Conservation (phyloP, 495 filamentous ascomycete species). For the Cairneyella variabilis region DNA sequence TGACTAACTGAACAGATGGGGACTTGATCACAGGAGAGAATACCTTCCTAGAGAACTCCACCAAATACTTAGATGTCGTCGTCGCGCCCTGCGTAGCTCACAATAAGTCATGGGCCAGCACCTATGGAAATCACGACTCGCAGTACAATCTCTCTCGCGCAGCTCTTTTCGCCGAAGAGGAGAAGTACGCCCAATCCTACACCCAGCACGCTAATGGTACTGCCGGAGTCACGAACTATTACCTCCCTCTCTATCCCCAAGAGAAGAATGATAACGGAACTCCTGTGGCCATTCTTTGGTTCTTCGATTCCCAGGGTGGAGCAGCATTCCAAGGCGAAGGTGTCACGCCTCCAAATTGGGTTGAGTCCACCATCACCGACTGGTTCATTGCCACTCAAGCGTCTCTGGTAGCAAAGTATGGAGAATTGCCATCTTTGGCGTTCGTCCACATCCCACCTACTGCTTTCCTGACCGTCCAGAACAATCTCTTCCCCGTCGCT, state of each 20-base stretch:
- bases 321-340: conserved; percentile 39
- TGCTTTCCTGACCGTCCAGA: conserved; percentile 51
- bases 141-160: conserved; percentile 54
- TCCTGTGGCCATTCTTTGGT: conserved; percentile 62
- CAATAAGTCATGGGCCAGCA: conserved; percentile 57
- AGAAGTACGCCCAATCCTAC: conserved; percentile 45
- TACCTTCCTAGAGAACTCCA: conserved; percentile 53
- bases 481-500: conserved; percentile 23
- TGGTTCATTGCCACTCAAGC: conserved; percentile 57
- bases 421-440: conserved; percentile 56
- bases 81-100: conserved; percentile 52
- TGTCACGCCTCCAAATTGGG: conserved; percentile 38
- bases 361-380: conserved; percentile 43
- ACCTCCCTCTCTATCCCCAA: conserved; percentile 46
- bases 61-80: conserved; percentile 56
- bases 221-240: conserved; percentile 70
- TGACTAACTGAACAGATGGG: conserved; percentile 38
- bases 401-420: conserved; percentile 37
- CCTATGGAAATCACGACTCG: conserved; percentile 74
- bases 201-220: conserved; percentile 41
- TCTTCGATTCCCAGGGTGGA: conserved; percentile 71
- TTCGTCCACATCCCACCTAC: conserved; percentile 72
- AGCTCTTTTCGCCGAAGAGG: conserved; percentile 52
- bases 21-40: conserved; percentile 72
- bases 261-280: conserved; percentile 25